A percentile compares a stretch with the other conserved stretches of the same genome.
Evolutionary conservation across 108 stramenopile species (phyloP).

Genomic region (Cyclotella atomus): DNA sequence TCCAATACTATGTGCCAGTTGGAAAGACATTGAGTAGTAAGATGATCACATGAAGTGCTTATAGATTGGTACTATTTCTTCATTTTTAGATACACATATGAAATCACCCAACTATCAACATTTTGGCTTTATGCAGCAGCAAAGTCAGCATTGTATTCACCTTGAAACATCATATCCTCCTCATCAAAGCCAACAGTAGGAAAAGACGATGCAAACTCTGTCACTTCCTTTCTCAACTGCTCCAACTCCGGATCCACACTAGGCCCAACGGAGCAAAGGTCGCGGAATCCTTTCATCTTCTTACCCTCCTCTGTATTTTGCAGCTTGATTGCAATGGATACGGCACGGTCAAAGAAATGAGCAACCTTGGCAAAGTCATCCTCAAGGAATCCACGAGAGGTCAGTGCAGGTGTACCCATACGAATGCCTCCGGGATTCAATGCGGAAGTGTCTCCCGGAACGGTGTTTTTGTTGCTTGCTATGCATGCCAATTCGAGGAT

Average conservation of each 20-base stretch:
- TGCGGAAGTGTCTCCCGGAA: slow-evolving; percentile 95
- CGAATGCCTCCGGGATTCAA: slow-evolving; percentile 98
- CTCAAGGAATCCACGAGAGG: slow-evolving; percentile 96
- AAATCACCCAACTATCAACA: no score
- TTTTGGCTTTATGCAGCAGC: no score
- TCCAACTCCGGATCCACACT: slow-evolving; percentile 86
- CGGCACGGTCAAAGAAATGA: slow-evolving; percentile 95
- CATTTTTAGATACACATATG: no score
- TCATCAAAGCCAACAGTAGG: slow-evolving; percentile 97
- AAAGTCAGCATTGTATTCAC: slow-evolving; percentile 89
- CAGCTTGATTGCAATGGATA: slow-evolving; percentile 87
- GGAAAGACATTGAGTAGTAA: no score
- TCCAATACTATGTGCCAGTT: no score
- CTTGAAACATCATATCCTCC: slow-evolving; percentile 81
- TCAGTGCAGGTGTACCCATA: slow-evolving; percentile 99
- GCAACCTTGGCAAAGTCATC: slow-evolving; percentile 97
- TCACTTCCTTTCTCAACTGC: slow-evolving; percentile 89
- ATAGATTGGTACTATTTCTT: no score
- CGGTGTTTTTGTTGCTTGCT: slow-evolving; percentile 96
- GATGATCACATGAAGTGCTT: no score
- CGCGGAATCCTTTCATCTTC: slow-evolving; percentile 91
- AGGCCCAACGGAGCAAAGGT: slow-evolving; percentile 94
- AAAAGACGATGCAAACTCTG: slow-evolving; percentile 91
- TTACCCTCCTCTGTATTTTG: slow-evolving; percentile 83
- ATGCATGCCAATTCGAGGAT: slow-evolving; percentile 96